Percentiles rank a stretch among this genome's conserved stretches.
These are phyloP conservation scores for Fusarium sp. DNA, from an alignment of 2,329 filamentous ascomycete genomes.

Conservation along the genomic window DNA sequence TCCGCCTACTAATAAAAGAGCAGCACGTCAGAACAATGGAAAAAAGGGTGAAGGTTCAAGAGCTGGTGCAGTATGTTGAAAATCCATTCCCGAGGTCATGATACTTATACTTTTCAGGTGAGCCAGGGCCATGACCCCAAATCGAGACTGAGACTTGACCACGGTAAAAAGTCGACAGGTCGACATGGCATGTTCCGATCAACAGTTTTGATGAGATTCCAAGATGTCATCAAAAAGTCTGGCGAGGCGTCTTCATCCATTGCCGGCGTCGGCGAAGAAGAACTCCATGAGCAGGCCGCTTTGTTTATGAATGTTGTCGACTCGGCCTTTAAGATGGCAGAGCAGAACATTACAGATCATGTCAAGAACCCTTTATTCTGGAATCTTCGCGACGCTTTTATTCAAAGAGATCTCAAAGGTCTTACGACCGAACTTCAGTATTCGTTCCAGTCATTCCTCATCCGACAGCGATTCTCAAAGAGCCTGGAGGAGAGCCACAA, in stretches of 20 bases:
- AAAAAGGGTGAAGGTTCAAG: constrained; percentile 34
- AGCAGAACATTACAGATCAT: constrained; percentile 53
- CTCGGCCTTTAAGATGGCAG: constrained; percentile 61
- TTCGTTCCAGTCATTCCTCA: constrained; percentile 75
- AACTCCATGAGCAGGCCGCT: constrained; percentile 59
- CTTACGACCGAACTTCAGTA: constrained; percentile 72
- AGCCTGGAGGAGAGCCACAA: constrained; percentile 70
- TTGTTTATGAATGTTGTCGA: constrained; percentile 62
- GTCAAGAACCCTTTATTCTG: constrained; percentile 67
- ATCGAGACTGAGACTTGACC: constrained; percentile 49
- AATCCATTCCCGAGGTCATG: no score
- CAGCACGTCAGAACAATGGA: background rate
- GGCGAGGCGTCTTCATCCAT: constrained; percentile 41
- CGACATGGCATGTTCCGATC: constrained; percentile 52
- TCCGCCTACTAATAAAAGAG: background rate
- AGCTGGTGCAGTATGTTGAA: constrained; percentile 46
- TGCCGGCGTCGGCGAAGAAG: constrained; percentile 52
- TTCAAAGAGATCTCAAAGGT: constrained; percentile 63
- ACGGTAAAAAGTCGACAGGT: constrained; percentile 43
- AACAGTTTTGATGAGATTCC: constrained; percentile 54
- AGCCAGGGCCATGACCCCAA: constrained; percentile 53
- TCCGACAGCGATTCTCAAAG: constrained; percentile 68
- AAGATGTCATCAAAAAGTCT: constrained; percentile 50
- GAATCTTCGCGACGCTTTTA: constrained; percentile 70
- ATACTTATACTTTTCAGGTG: constrained; percentile 41